Base-by-base conservation (phyloP, 108 stramenopile genomes). In the Cafeteria roenbergensis region DNA sequence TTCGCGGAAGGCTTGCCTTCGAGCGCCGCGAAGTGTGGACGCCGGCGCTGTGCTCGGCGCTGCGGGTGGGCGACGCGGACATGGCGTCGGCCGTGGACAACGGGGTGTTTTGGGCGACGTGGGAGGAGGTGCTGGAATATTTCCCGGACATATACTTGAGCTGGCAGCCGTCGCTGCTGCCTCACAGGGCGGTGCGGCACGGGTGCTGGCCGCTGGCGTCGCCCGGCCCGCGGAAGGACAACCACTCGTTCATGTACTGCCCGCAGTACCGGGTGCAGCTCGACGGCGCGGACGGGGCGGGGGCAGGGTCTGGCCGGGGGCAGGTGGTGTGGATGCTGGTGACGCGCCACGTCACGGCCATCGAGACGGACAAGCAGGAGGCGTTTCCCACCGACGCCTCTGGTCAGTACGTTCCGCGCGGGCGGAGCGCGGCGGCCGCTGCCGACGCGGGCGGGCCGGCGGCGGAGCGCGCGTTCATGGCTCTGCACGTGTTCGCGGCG, bases 41-140 rank as follows among this genome's bases (percentile, higher is more conserved):
- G 9, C 54, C 66, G 1, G 22, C 32, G 55, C 54, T 38, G 17
- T 4, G 22, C 28, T 9, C 28, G 0, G 66, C 37, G 34, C 26
- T 66, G 3, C 26, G 55, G 8, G 17, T n/a, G n/a, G n/a, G 70
- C 28, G 71, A 73, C 52, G 56, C 64, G 1, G 71, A 53, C 6
- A n/a, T 34, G 14, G 74, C 76, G 35, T 34, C 53, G 63, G 36
- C 67, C 66, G 29, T 51, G 25, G 76, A 78, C 36, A 68, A 78
- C 37, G 78, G 78, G 9, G 71, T 78, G 22, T 77, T 77, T 29
- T 79, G 73, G 73, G 72, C 78, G 22, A 76, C 74, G 55, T 79
- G 33, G 30, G 57, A 56, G 1, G 57, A 57, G 32, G 37, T 77
- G 28, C 57, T 69, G 32, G 31, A 68, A 37, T 68, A 64, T 65